phyloP scores from a whole-genome alignment of 805 yeast species.

The Metschnikowia orientalis region DNA sequence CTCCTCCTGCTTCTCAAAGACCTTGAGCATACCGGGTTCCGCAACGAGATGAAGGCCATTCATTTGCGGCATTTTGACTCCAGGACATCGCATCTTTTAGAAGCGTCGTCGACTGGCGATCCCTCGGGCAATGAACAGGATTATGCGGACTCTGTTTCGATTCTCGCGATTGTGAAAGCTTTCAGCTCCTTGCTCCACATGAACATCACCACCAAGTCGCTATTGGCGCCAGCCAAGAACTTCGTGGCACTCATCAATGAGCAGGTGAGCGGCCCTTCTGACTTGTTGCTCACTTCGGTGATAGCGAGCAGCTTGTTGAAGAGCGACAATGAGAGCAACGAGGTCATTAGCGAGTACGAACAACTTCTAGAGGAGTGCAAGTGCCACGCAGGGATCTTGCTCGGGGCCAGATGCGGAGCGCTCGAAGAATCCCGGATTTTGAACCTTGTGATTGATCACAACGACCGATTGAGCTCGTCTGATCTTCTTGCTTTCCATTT shows the following conservation, averaged over 20 bases:
- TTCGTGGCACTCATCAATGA: constrained; percentile 30
- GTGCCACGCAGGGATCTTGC: constrained; percentile 32
- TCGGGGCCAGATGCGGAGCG: constrained; percentile 11
- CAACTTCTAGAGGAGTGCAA: constrained; percentile 25
- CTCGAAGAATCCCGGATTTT: constrained; percentile 15
- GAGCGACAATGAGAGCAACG: constrained; percentile 14
- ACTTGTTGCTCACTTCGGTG: constrained; percentile 26
- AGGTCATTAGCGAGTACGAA: constrained; percentile 19
- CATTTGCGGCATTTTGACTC: constrained; percentile 59
- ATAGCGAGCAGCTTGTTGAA: constrained; percentile 11
- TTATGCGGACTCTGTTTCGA: constrained; percentile 27
- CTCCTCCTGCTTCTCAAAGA: constrained; percentile 31
- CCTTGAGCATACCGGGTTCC: constrained; percentile 16
- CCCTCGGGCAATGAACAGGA: constrained; percentile 22
- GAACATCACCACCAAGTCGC: constrained; percentile 25
- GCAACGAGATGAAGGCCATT: constrained; percentile 42
- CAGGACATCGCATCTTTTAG: constrained; percentile 64
- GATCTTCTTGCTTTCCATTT: constrained; percentile 32
- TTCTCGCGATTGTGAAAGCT: constrained; percentile 31
- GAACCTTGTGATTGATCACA: constrained; percentile 29
- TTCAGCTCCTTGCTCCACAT: constrained; percentile 31
- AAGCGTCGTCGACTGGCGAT: constrained; percentile 47
- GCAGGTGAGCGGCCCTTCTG: constrained; percentile 23
- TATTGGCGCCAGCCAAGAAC: constrained; percentile 30
- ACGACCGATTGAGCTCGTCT: constrained; percentile 29